A percentile compares a stretch with the other conserved stretches of the same genome.
These are phyloP conservation scores for Cyclanthera cordifolia DNA, from an alignment of 306 rosid genomes.

Conservation along the genomic window DNA sequence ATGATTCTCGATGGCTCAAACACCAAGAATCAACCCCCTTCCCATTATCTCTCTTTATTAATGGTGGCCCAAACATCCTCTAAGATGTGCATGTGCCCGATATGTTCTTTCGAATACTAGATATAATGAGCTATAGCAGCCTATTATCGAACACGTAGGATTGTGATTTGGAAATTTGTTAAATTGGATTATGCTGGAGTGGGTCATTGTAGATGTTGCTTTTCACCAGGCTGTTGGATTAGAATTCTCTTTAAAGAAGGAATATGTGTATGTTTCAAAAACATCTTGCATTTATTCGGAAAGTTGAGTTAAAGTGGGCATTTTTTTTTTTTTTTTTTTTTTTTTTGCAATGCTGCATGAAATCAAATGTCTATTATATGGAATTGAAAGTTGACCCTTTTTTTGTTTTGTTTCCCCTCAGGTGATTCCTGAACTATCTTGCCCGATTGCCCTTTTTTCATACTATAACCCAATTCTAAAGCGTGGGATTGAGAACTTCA, in stretches of 20 bases:
- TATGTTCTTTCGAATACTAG: not conserved
- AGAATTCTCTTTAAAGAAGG: not conserved
- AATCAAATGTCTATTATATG: too few species aligned
- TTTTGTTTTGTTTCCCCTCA: conserved; percentile 31
- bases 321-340: too few species aligned
- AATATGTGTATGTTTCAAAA: not conserved
- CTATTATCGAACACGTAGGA: not conserved
- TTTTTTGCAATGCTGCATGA: too few species aligned
- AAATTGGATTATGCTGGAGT: not conserved
- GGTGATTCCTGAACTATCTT: conserved; percentile 79
- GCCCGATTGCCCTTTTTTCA: conserved; percentile 73
- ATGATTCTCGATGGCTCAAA: too few species aligned
- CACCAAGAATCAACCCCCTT: too few species aligned
- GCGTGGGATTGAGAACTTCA: conserved; percentile 63
- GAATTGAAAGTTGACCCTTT: not conserved
- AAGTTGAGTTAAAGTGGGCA: too few species aligned
- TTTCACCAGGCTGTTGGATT: not conserved
- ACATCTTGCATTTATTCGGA: too few species aligned
- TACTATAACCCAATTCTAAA: conserved; percentile 44
- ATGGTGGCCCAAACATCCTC: too few species aligned
- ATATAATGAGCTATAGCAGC: not conserved
- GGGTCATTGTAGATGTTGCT: not conserved
- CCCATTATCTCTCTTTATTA: too few species aligned
- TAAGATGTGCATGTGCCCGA: not conserved
- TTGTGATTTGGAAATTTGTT: not conserved